A percentile compares a stretch with the other conserved stretches of the same genome.
phyloP scores from a whole-genome alignment of 805 yeast species.

The Saccharomycopsis schoenii region DNA sequence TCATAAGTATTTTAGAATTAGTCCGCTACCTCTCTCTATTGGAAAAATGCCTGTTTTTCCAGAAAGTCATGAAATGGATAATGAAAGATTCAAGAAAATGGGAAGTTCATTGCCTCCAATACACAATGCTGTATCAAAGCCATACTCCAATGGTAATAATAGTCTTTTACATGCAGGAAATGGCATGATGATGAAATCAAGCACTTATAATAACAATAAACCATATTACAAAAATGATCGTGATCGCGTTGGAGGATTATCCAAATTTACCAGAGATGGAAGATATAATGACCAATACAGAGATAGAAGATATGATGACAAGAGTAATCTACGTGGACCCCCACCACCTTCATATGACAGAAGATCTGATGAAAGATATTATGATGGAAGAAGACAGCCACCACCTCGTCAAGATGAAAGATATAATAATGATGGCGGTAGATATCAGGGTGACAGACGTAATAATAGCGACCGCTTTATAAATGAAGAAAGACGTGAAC shows the following conservation, averaged over 20 bases:
- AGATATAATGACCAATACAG: background rate
- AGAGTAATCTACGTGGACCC: background rate
- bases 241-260: background rate
- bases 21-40: constrained; percentile 55
- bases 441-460: background rate
- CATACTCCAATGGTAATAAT: background rate
- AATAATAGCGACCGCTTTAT: background rate
- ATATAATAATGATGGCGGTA: background rate
- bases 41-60: constrained; percentile 40
- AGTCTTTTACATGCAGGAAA: background rate
- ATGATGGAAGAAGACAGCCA: background rate
- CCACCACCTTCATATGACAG: background rate
- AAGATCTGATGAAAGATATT: background rate
- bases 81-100: constrained; percentile 40
- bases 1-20: constrained; percentile 56
- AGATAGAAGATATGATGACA: background rate
- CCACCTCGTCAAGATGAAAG: background rate
- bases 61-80: constrained; percentile 86
- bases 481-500: background rate
- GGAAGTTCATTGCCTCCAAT: background rate
- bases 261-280: background rate
- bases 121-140: background rate
- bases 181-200: background rate
- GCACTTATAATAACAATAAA: background rate
- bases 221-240: background rate